These are phyloP conservation scores for Arthroderma sp. DNA, from an alignment of 2,329 filamentous ascomycete genomes.

Conservation along the genomic window DNA sequence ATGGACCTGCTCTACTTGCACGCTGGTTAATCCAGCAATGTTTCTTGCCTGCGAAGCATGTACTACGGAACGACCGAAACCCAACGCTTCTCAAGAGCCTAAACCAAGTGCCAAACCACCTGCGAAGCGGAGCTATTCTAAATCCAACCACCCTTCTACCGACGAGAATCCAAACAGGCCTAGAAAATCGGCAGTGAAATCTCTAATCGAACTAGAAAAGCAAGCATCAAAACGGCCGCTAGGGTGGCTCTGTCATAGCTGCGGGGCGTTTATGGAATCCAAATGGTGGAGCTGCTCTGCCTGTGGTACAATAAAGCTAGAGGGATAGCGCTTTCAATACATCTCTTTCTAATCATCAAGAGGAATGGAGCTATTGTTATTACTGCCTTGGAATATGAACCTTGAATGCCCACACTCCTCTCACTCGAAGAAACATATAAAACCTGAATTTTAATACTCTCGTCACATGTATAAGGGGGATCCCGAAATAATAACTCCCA, in stretches of 20 bases:
- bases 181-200: conserved; percentile 24
- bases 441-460: no score
- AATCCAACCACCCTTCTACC: not conserved
- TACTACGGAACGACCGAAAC: conserved; percentile 40
- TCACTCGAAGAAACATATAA: no score
- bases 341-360: not conserved
- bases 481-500: not conserved
- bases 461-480: no score
- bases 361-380: not conserved
- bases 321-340: no score
- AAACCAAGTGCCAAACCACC: conserved; percentile 1
- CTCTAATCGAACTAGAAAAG: conserved; percentile 25
- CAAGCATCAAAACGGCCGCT: conserved; percentile 35
- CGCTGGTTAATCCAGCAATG: conserved; percentile 46
- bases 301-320: conserved; percentile 46
- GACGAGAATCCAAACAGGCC: conserved; percentile 5
- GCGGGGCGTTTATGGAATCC: conserved; percentile 50
- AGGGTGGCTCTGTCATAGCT: conserved; percentile 47
- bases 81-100: conserved; percentile 13
- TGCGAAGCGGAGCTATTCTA: conserved; percentile 2
- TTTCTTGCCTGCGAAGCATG: conserved; percentile 50
- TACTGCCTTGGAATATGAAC: no score
- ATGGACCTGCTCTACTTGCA: conserved; percentile 50
- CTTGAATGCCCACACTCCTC: no score
- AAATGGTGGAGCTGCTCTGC: conserved; percentile 52